phyloP scores from a whole-genome alignment of 164 flowering plant species.

The Vitis rupestris region DNA sequence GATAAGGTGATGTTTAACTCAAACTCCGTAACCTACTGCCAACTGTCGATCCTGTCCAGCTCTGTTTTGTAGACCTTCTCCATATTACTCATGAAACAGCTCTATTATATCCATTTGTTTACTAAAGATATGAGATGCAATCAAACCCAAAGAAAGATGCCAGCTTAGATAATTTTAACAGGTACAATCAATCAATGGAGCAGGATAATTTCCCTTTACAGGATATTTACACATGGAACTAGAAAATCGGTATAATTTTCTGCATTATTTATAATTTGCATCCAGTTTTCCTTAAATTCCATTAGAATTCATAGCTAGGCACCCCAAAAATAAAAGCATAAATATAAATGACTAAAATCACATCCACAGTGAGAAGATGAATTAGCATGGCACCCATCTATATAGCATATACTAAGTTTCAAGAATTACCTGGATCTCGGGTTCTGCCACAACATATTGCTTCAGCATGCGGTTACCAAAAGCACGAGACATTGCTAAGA shows the following conservation, averaged over 20 bases:
- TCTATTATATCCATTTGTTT: too few species aligned
- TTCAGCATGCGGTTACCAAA: slow-evolving; percentile 96
- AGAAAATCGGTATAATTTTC: background rate
- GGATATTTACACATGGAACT: background rate
- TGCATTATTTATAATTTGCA: background rate
- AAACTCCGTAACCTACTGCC: too few species aligned
- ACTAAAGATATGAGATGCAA: too few species aligned
- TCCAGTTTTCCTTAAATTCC: too few species aligned
- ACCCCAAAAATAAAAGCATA: too few species aligned
- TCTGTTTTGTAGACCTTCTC: too few species aligned
- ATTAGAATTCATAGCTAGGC: too few species aligned
- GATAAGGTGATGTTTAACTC: too few species aligned
- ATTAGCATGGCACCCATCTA: background rate
- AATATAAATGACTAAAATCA: background rate
- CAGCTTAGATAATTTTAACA: too few species aligned
- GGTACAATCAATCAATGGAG: background rate
- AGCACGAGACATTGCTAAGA: slow-evolving; percentile 99
- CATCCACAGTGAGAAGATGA: background rate
- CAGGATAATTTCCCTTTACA: background rate
- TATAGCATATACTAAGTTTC: background rate
- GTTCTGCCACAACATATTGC: slow-evolving; percentile 95
- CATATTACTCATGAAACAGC: too few species aligned
- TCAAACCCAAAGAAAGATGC: too few species aligned
- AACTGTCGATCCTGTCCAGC: too few species aligned
- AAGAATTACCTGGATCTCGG: slow-evolving; percentile 87